phyloP scores from a whole-genome alignment of 2,329 filamentous ascomycete genomes.

The Rutstroemia sp. region DNA sequence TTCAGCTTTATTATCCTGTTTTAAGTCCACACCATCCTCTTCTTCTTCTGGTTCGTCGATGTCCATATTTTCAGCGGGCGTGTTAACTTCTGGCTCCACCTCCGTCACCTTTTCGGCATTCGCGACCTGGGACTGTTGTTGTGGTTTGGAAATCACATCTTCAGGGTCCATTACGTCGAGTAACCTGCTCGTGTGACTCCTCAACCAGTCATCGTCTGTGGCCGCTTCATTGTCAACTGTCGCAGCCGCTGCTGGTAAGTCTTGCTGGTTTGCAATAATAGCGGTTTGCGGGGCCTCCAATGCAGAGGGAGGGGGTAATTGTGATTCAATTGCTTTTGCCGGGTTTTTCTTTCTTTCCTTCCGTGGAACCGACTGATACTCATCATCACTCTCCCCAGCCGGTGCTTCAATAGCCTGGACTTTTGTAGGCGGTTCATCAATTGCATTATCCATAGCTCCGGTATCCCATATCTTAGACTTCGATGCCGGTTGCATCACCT shows the following conservation, averaged over 20 bases:
- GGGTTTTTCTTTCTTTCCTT: constrained; percentile 36
- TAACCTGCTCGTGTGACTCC: constrained; percentile 78
- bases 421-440: constrained; percentile 35
- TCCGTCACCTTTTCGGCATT: constrained; percentile 13
- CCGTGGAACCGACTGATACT: constrained; percentile 61
- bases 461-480: constrained; percentile 57
- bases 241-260: constrained; percentile 7
- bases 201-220: constrained; percentile 74
- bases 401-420: constrained; percentile 35
- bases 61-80: constrained; percentile 10
- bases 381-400: constrained; percentile 61
- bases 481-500: constrained; percentile 66
- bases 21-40: constrained; percentile 20
- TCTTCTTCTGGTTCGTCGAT: constrained; percentile 12
- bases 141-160: constrained; percentile 22
- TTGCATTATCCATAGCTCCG: constrained; percentile 36
- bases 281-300: too few relatives aligned
- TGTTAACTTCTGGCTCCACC: constrained; percentile 9
- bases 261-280: constrained; percentile 16
- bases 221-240: constrained; percentile 20
- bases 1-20: constrained; percentile 23
- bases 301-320: background rate
- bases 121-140: constrained; percentile 11
- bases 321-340: constrained; percentile 6
- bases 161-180: constrained; percentile 67